Evolutionary conservation across 139 green algal genomes (phyloP).

Genomic region (Gonium pectorale): DNA sequence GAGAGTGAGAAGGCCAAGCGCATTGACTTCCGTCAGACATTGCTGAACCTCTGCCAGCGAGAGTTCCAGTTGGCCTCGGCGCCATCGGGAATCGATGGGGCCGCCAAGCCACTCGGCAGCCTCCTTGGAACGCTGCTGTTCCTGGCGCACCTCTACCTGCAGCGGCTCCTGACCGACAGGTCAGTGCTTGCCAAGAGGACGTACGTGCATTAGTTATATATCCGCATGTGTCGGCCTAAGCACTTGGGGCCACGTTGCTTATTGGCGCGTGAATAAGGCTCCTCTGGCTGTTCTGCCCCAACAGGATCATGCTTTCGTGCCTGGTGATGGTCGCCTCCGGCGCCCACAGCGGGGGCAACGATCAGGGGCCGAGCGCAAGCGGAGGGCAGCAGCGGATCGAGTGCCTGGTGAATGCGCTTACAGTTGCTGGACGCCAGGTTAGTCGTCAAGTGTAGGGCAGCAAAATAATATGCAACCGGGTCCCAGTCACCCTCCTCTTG

Average conservation of each 20-base stretch:
- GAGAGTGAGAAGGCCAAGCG: conserved; percentile 6
- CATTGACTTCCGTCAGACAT: conserved; percentile 21
- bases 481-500: too few species aligned
- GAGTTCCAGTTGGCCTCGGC: conserved; percentile 13
- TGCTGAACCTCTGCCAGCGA: conserved; percentile 21
- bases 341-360: neutral
- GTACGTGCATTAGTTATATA: neutral
- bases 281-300: neutral
- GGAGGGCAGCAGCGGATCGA: neutral
- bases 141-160: conserved; percentile 22
- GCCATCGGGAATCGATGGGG: neutral
- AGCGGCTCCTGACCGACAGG: conserved; percentile 22
- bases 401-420: conserved; percentile 1
- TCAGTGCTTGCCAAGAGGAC: neutral
- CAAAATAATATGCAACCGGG: too few species aligned
- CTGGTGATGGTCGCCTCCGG: neutral
- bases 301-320: conserved; percentile 37
- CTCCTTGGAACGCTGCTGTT: conserved; percentile 12
- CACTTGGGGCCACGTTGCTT: too few species aligned
- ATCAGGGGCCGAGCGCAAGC: neutral
- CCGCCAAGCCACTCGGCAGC: neutral
- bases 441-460: too few species aligned
- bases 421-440: conserved; percentile 21
- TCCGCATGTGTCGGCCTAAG: too few species aligned
- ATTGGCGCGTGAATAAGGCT: neutral